A percentile compares a stretch with the other conserved stretches of the same genome.
Conservation (phyloP, 306 rosid species). For the Citrullus colocynthis region DNA sequence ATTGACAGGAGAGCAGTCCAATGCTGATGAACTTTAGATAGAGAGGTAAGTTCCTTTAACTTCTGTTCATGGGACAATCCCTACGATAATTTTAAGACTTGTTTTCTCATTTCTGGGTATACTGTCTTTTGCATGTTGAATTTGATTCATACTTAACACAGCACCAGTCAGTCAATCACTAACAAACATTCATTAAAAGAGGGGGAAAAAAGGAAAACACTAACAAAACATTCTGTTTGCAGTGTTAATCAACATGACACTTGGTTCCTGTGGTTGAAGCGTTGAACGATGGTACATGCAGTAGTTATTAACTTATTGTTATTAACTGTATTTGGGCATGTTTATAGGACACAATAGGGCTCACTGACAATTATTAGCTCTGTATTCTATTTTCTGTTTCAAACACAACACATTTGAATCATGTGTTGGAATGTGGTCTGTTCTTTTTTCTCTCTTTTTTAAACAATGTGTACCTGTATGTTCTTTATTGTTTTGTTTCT, state of each 20-base stretch:
- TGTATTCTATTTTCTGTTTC: background rate
- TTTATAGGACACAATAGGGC: background rate
- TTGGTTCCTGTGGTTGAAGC: background rate
- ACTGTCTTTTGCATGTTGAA: background rate
- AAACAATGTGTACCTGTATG: background rate
- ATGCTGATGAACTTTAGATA: slow-evolving; percentile 9
- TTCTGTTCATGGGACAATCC: background rate
- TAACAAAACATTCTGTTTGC: background rate
- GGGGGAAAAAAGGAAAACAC: background rate
- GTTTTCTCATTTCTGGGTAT: background rate
- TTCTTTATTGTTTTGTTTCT: background rate
- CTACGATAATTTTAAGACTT: background rate
- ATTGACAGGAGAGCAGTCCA: slow-evolving; percentile 17
- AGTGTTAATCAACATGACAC: background rate
- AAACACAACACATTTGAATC: background rate
- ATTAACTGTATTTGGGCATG: background rate
- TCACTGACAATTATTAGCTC: background rate
- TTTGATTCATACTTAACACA: background rate
- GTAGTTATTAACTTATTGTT: background rate
- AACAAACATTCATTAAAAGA: background rate
- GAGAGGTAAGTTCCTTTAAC: slow-evolving; percentile 13
- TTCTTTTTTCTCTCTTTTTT: no score
- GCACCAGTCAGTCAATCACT: background rate
- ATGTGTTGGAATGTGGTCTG: background rate
- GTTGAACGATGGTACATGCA: background rate